Base-by-base conservation (phyloP, 139 green algal genomes). In the Haematococcus lacustris region DNA sequence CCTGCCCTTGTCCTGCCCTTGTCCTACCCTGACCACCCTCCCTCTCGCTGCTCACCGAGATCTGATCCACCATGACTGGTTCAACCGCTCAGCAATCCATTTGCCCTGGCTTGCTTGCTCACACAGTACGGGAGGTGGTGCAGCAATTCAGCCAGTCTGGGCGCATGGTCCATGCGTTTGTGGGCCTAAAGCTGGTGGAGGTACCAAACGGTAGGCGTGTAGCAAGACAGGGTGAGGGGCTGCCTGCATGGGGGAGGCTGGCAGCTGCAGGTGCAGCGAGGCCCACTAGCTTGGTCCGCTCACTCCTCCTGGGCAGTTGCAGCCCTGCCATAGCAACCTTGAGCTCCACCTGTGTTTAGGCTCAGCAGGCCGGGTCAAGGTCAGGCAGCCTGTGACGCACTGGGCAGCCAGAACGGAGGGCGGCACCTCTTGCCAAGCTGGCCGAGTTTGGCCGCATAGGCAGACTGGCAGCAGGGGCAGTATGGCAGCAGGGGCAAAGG, bases 171-270 rank as follows among this genome's bases (percentile, higher is more conserved):
- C 73, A 86, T 1, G 88, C 89, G 13, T 92, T 90, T 66, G 78
- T 89, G 6, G 89, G 89, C 65, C 88, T 93, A 43, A 90, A 89
- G 26, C 90, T 93, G 83, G 77, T 92, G 59, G 81, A 88, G 71
- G 61, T 88, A 2, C 75, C 68, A 25, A 68, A 68, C 59, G 53
- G 53, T 64, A 26, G 53, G 47, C 47, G 21, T 13, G 21, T 13
- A 57, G 13, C 47, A 57, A 21, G 47, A 21, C 47, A 57, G 13
- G 47, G 13, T 13, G 21, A 57, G 13, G 47, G 47, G 13, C 13
- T 57, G 47, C 13, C 47, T 57, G n/a, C n/a, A n/a, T n/a, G n/a
- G n/a, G n/a, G n/a, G n/a, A n/a, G n/a, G n/a, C n/a, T n/a, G n/a
- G n/a, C n/a, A n/a, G n/a, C n/a, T n/a, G n/a, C n/a, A n/a, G n/a